phyloP scores from a whole-genome alignment of 169 alveolate genomes.

The Prorocentrum cordatum region DNA sequence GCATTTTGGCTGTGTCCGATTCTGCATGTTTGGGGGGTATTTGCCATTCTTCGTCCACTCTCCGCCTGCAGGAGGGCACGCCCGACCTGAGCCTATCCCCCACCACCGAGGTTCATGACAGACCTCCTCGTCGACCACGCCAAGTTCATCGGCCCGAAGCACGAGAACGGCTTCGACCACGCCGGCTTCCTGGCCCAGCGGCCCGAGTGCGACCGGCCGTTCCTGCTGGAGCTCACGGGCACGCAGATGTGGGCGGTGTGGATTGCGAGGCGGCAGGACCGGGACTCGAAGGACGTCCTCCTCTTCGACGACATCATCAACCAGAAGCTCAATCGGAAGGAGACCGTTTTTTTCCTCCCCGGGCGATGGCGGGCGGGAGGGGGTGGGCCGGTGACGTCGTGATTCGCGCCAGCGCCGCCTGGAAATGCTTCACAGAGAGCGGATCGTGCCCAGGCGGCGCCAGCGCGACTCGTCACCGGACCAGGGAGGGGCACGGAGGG shows the following conservation, averaged over 20 bases:
- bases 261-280: slow-evolving; percentile 23
- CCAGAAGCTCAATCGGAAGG: slow-evolving; percentile 36
- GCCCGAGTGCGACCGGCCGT: slow-evolving; percentile 24
- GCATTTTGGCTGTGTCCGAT: too few species aligned
- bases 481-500: too few species aligned
- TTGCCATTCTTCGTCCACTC: too few species aligned
- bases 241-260: slow-evolving; percentile 63
- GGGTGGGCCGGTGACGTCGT: too few species aligned
- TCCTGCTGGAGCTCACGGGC: slow-evolving; percentile 30
- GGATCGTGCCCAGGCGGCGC: too few species aligned
- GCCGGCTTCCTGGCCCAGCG: slow-evolving; percentile 22
- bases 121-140: slow-evolving; percentile 47
- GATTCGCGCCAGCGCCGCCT: too few species aligned
- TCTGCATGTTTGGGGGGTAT: too few species aligned
- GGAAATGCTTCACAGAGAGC: too few species aligned
- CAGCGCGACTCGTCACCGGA: too few species aligned
- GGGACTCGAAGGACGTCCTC: slow-evolving; percentile 35
- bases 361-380: too few species aligned
- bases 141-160: slow-evolving; percentile 13
- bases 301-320: slow-evolving; percentile 33
- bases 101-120: slow-evolving; percentile 29
- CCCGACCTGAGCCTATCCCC: neutral
- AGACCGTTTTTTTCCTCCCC: too few species aligned
- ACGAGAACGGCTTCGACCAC: slow-evolving; percentile 52
- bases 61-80: too few species aligned